Evolutionary conservation across 495 filamentous ascomycete species (phyloP).

Genomic region (Cetradonia linearis): DNA sequence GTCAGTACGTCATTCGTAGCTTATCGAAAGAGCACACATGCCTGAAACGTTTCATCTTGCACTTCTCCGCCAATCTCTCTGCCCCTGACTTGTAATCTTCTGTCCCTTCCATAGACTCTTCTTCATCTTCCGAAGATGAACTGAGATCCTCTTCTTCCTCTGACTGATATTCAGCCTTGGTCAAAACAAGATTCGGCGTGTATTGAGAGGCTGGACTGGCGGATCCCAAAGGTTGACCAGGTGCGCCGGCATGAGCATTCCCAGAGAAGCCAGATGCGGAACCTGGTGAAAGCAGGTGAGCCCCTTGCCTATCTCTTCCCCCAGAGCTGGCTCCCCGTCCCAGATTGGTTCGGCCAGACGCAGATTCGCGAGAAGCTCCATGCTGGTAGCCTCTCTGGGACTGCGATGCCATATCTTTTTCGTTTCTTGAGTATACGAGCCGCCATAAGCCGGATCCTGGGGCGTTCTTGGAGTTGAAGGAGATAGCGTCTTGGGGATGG

Average conservation of each 20-base stretch:
- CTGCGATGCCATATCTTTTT: not conserved
- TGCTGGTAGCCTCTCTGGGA: slow-evolving; percentile 8
- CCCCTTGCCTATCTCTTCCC: not conserved
- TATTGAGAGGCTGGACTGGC: not conserved
- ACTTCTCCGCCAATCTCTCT: slow-evolving; percentile 66
- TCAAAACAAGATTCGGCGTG: slow-evolving; percentile 1
- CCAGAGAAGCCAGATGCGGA: not conserved
- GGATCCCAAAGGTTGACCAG: not conserved
- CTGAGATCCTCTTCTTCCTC: slow-evolving; percentile 36
- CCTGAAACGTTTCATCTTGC: slow-evolving; percentile 95
- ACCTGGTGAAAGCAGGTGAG: not conserved
- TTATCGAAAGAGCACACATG: slow-evolving; percentile 35
- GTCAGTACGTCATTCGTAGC: not conserved
- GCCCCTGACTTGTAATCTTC: slow-evolving; percentile 52
- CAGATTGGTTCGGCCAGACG: not conserved
- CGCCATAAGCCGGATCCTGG: not conserved
- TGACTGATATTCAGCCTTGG: slow-evolving; percentile 26
- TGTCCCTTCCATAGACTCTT: slow-evolving; percentile 44
- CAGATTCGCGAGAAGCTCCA: slow-evolving; percentile 1
- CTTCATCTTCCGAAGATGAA: slow-evolving; percentile 34
- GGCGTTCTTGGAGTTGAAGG: not conserved
- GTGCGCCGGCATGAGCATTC: not conserved
- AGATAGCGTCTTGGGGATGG: not conserved
- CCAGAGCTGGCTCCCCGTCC: not conserved
- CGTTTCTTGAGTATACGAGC: not conserved